Evolutionary conservation across 2,329 filamentous ascomycete genomes (phyloP), one percentile per base, ranked within the genome.

Genomic region (Capronia americana): DNA sequence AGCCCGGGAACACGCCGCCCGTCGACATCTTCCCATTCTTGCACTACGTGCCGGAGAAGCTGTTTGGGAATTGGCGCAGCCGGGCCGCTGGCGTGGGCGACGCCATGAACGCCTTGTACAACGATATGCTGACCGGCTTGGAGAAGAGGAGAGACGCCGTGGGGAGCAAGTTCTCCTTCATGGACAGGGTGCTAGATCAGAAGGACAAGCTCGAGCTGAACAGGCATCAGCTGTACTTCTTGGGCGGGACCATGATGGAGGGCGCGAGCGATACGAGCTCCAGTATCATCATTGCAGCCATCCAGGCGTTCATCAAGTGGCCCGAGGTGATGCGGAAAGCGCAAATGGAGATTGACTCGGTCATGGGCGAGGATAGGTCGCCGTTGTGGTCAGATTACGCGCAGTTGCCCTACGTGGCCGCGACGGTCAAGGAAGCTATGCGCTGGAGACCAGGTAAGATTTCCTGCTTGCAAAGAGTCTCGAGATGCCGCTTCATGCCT

Each of bases 11-110:
- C 12, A 84, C 81, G 0, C 83, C 83, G 0, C 83, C 83, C 0
- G 79, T 85, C 0, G 83, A 85, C 59, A 75, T 81, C 44, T 82
- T 81, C 60, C 80, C 83, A 0, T 74, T 79, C 28, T 71, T 85
- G 10, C 78, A 82, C 46, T 76, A 70, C 4, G 68, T 84, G 10
- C 83, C 83, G 0, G 74, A 83, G 62, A 60, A 61, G 0, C 46
- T 82, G 1, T 78, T 81, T 54, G 75, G 76, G 0, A 79, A 80
- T 62, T 84, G 79, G 75, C 72, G 74, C 5, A 72, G 72, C 14
- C 75, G 80, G 4, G 76, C 79, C 0, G 73, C 72, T 12, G 67
- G 73, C 23, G 77, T 83, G 4, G 74, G 77, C 11, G 70, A 78
- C 11, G 75, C 77, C 51, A 83, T 83, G 79, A 77, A 79, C 28